These are phyloP conservation scores for Geotrichum ghanense DNA, from an alignment of 805 yeast species.

Conservation along the genomic window DNA sequence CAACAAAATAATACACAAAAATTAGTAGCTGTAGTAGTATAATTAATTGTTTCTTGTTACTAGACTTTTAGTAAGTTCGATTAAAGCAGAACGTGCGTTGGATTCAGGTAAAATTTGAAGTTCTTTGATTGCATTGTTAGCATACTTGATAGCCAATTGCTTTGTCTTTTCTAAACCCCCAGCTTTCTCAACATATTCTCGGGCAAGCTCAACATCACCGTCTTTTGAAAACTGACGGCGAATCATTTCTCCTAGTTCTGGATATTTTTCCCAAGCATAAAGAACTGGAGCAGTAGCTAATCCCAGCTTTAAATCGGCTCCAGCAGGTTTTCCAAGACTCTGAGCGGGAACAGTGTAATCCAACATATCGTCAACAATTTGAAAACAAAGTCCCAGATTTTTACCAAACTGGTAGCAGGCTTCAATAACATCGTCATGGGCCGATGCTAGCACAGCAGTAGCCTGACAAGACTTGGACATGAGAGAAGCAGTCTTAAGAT, in stretches of 20 bases:
- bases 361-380: slow-evolving; percentile 89
- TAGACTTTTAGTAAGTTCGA: slow-evolving; percentile 70
- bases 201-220: slow-evolving; percentile 80
- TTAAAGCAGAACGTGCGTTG: slow-evolving; percentile 80
- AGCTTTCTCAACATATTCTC: slow-evolving; percentile 56
- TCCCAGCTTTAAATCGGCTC: slow-evolving; percentile 88
- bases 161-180: slow-evolving; percentile 71
- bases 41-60: slow-evolving; percentile 63
- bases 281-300: slow-evolving; percentile 94
- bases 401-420: slow-evolving; percentile 85
- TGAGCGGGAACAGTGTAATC: slow-evolving; percentile 86
- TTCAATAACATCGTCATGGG: slow-evolving; percentile 63
- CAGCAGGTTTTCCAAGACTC: slow-evolving; percentile 88
- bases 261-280: slow-evolving; percentile 85
- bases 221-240: slow-evolving; percentile 67
- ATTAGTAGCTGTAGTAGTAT: no score
- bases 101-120: slow-evolving; percentile 67
- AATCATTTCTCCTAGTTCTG: slow-evolving; percentile 74
- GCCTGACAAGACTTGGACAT: slow-evolving; percentile 91
- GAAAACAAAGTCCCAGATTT: slow-evolving; percentile 90
- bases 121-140: slow-evolving; percentile 61
- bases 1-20: no score
- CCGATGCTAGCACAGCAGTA: slow-evolving; percentile 86
- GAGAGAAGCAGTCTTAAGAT: slow-evolving; percentile 85
- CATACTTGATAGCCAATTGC: slow-evolving; percentile 65